Evolutionary conservation across 805 yeast species (phyloP).

Genomic region (Pichia occidentalis): DNA sequence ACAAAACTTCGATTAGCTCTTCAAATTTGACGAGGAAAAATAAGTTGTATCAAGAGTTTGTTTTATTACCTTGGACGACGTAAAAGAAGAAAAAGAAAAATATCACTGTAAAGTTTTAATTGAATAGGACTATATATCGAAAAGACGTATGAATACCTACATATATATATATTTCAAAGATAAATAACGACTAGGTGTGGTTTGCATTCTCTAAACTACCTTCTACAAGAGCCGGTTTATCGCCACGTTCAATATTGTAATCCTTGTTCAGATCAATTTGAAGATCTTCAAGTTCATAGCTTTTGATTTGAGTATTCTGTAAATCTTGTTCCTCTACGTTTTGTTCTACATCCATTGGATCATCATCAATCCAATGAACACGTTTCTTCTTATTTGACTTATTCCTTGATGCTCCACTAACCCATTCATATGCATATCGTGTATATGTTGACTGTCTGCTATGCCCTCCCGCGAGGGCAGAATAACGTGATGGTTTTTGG

Average conservation of each 20-base stretch:
- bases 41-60: no score
- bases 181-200: no score
- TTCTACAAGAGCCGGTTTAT: not conserved
- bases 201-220: conserved; percentile 8
- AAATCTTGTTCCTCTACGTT: conserved; percentile 15
- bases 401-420: conserved; percentile 4
- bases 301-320: conserved; percentile 1
- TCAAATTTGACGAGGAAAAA: no score
- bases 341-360: conserved; percentile 9
- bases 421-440: conserved; percentile 11
- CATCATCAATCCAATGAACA: conserved; percentile 30
- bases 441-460: conserved; percentile 4
- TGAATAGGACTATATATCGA: not conserved
- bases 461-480: conserved; percentile 6
- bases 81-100: no score
- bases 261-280: no score
- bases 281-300: conserved; percentile 9
- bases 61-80: no score
- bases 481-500: conserved; percentile 5
- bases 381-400: conserved; percentile 26
- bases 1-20: no score
- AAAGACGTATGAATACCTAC: not conserved
- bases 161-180: not conserved
- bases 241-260: not conserved
- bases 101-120: no score